Base-by-base conservation (phyloP, 176 grass and related monocot species). In the Puya raimondii region DNA sequence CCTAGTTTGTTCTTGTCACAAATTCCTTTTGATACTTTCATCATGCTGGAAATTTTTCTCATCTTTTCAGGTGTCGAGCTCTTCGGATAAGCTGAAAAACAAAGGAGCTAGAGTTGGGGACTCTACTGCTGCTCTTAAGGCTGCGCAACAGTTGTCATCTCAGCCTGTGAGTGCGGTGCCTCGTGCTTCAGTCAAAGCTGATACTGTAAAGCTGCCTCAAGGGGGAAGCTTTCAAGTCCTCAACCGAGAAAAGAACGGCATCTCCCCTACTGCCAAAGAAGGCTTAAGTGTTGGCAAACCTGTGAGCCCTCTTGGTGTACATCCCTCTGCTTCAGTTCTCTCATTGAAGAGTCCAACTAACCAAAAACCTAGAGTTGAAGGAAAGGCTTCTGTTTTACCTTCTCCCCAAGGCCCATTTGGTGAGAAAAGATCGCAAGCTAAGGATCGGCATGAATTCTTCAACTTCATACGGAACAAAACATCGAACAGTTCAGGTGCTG, bases 171-270 rank as follows among this genome's bases (percentile, higher is more conserved):
- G 79, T 6, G 63, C 68, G 47, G 63, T 70, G 76, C 18, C 68
- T 75, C 82, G 58, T 51, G 66, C 78, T 76, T 70, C 81, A 67
- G 78, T 74, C 47, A 91, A 83, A 87, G 48, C 81, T 1, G 82
- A 89, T 61, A 21, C 74, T 75, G 72, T 78, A 75, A 91, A 87
- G 71, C 47, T 72, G 49, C 76, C 67, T 79, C 81, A 76, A 47
- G 70, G 68, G 67, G 84, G 78, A 75, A 87, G 68, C 53, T 69
- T 84, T 72, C 82, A 87, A 91, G 75, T 91, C 27, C 88, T 91
- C 56, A 84, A 70, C 66, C 63, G 78, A 73, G 84, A 91, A 59
- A 81, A 84, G 73, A 91, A 81, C 11, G 64, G 74, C 64, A 12
- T 49, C 67, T 54, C 72, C 20, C 75, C 74, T 61, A 81, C 26